Conservation (phyloP, 129 eudicot genomes). For the Logfia minima region DNA sequence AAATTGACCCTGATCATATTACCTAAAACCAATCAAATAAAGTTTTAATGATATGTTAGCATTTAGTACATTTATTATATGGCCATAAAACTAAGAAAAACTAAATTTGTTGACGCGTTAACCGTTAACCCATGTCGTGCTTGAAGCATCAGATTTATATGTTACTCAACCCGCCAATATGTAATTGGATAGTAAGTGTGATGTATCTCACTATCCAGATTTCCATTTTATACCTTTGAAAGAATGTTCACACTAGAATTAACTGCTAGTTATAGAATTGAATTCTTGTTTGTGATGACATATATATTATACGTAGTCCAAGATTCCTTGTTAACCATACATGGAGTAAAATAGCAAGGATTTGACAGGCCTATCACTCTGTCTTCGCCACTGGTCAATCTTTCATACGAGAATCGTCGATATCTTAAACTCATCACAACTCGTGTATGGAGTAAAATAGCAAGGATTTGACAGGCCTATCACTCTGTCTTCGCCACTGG, state of each 20-base stretch:
- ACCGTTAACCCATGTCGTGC: no score
- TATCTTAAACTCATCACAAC: background rate
- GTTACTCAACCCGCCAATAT: no score
- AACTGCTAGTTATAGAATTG: background rate
- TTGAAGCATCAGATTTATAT: no score
- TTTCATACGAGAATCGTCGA: slow-evolving; percentile 26
- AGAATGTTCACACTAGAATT: slow-evolving; percentile 1
- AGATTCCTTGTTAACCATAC: slow-evolving; percentile 20
- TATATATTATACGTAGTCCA: background rate
- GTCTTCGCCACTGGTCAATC: slow-evolving; percentile 27
- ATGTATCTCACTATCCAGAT: background rate
- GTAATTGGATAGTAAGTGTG: background rate
- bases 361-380: slow-evolving; percentile 28
- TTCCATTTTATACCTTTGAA: background rate
- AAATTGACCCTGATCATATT: no score
- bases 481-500: slow-evolving; percentile 30
- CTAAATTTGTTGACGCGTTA: no score
- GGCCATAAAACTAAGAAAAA: no score
- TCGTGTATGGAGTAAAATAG: slow-evolving; percentile 5
- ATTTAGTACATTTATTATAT: no score
- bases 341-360: slow-evolving; percentile 7
- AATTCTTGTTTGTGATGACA: slow-evolving; percentile 14
- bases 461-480: slow-evolving; percentile 20
- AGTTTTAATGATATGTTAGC: no score
- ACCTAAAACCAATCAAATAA: no score